A percentile compares a stretch with the other conserved stretches of the same genome.
Conservation (phyloP, 106 monocot genomes). For the Phalaenopsis equestris region DNA sequence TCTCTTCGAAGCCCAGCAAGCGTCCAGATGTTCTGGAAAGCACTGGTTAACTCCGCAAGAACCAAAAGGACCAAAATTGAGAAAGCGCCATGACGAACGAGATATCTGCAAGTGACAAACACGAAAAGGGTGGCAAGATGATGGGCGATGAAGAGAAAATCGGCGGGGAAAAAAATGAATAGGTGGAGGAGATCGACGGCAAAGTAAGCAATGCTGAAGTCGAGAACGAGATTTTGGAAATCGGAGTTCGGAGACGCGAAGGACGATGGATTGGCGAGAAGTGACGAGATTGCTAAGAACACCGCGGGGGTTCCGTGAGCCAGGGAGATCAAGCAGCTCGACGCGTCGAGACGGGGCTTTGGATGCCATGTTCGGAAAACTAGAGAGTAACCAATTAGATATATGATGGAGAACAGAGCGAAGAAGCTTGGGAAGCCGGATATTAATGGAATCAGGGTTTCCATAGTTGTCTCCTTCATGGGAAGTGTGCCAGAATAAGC, state of each 20-base stretch:
- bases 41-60: conserved; percentile 77
- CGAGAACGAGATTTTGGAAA: conserved; percentile 61
- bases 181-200: conserved; percentile 76
- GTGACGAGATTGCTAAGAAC: conserved; percentile 36
- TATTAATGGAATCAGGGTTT: conserved; percentile 11
- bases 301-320: conserved; percentile 73
- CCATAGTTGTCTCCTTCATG: conserved; percentile 3
- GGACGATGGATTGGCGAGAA: conserved; percentile 20
- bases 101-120: conserved; percentile 71
- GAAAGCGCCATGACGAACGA: conserved; percentile 63
- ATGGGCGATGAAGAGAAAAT: conserved; percentile 84
- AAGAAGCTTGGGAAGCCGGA: conserved; percentile 45
- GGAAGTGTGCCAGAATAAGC: background rate
- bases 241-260: conserved; percentile 53
- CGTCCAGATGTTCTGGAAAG: conserved; percentile 85
- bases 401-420: conserved; percentile 42
- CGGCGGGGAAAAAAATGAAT: conserved; percentile 48
- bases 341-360: conserved; percentile 60
- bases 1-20: conserved; percentile 49
- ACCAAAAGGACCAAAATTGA: conserved; percentile 66
- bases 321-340: conserved; percentile 77
- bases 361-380: conserved; percentile 67
- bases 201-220: conserved; percentile 90
- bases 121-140: conserved; percentile 96
- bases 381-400: conserved; percentile 41